Conservation (phyloP, 495 filamentous ascomycete genomes). For the Talaromyces proteolyticus region DNA sequence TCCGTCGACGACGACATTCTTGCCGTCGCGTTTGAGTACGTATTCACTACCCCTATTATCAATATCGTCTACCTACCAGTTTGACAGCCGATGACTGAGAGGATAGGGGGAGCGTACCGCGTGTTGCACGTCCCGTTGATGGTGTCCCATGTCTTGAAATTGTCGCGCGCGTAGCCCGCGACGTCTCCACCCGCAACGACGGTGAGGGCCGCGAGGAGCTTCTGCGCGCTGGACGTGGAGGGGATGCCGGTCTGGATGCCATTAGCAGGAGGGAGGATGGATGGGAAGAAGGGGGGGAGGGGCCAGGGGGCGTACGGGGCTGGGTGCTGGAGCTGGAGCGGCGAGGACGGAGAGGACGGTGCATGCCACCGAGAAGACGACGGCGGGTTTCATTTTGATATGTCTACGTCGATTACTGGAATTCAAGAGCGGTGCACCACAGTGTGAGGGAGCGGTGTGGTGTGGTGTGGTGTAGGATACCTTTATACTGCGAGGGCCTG, state of each 20-base stretch:
- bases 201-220: slow-evolving; percentile 47
- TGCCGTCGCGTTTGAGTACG: slow-evolving; percentile 65
- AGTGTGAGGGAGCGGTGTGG: no score
- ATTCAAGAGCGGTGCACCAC: no score
- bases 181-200: slow-evolving; percentile 47
- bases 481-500: no score
- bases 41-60: slow-evolving; percentile 55
- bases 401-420: no score
- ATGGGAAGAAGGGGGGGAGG: neutral
- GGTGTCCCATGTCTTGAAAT: slow-evolving; percentile 60
- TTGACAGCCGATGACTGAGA: slow-evolving; percentile 7
- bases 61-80: neutral
- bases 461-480: no score
- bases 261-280: neutral
- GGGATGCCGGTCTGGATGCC: slow-evolving; percentile 57
- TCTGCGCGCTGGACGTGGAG: slow-evolving; percentile 41
- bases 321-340: neutral
- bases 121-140: neutral
- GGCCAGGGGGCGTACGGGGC: neutral
- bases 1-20: slow-evolving; percentile 37
- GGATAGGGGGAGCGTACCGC: slow-evolving; percentile 34
- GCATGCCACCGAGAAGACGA: neutral
- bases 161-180: slow-evolving; percentile 50
- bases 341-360: neutral
- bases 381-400: neutral